phyloP scores from a whole-genome alignment of 768 basidiomycete genomes.

The Mycena filopes region DNA sequence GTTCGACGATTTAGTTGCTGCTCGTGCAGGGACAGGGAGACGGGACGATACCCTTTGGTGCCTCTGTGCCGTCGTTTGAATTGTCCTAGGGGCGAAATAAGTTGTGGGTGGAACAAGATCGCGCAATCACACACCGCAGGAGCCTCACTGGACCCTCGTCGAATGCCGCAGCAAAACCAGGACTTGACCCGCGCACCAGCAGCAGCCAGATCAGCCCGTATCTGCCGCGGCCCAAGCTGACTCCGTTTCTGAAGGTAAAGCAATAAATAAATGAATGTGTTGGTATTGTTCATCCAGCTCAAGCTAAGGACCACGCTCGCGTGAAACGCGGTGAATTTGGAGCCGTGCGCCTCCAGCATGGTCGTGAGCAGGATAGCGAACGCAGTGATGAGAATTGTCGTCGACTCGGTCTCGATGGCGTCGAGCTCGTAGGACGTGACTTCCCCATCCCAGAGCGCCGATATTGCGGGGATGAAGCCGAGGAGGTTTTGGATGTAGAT shows the following conservation, averaged over 20 bases:
- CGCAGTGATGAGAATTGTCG: constrained; percentile 22
- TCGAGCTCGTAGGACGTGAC: constrained; percentile 31
- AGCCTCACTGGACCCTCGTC: too few species aligned
- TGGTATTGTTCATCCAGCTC: constrained; percentile 21
- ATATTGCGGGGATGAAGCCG: constrained; percentile 36
- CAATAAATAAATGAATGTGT: constrained; percentile 17
- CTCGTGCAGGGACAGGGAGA: too few species aligned
- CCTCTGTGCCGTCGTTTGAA: too few species aligned
- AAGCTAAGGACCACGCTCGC: constrained; percentile 16
- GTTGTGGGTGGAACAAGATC: too few species aligned
- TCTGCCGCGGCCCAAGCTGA: not conserved
- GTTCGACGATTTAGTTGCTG: too few species aligned
- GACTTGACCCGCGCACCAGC: too few species aligned
- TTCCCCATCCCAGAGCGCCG: constrained; percentile 32
- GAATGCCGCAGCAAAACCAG: too few species aligned
- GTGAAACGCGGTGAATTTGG: constrained; percentile 13
- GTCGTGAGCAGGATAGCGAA: constrained; percentile 19
- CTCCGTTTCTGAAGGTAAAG: constrained; percentile 19
- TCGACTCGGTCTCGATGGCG: constrained; percentile 9
- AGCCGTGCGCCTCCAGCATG: not conserved
- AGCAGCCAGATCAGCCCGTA: not conserved
- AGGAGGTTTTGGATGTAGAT: constrained; percentile 36
- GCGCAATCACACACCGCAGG: too few species aligned
- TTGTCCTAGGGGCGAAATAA: too few species aligned
- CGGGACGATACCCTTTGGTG: too few species aligned